phyloP scores from a whole-genome alignment of 805 yeast genomes.

The Metschnikowia kofuensis region DNA sequence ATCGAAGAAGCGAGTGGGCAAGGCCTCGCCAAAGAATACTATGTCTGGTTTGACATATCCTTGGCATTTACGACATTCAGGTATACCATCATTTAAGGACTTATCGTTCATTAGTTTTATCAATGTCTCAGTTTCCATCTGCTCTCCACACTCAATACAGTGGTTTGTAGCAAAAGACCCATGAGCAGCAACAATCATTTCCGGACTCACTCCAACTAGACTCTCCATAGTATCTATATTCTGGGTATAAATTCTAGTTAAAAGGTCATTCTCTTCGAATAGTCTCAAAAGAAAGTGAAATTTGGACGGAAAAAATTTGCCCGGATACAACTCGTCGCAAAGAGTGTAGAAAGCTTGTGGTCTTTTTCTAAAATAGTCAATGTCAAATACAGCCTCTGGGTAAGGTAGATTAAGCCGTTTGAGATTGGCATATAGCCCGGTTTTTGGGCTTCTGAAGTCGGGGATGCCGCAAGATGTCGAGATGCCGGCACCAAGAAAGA shows the following conservation, averaged over 20 bases:
- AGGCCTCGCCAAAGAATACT: constrained; percentile 88
- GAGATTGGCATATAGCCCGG: constrained; percentile 83
- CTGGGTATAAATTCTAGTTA: constrained; percentile 81
- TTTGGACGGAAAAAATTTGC: constrained; percentile 76
- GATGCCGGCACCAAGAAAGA: constrained; percentile 90
- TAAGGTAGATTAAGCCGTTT: constrained; percentile 73
- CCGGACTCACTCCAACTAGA: constrained; percentile 68
- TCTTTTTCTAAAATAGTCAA: constrained; percentile 68
- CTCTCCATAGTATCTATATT: constrained; percentile 92
- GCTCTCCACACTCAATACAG: constrained; percentile 71
- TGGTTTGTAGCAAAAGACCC: constrained; percentile 87
- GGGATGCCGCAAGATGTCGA: constrained; percentile 95
- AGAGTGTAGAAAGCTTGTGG: constrained; percentile 85
- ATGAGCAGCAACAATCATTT: constrained; percentile 82
- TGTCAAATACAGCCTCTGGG: constrained; percentile 95
- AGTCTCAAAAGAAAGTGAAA: constrained; percentile 73
- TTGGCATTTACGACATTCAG: constrained; percentile 59
- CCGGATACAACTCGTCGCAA: constrained; percentile 85
- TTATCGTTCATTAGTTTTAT: constrained; percentile 35
- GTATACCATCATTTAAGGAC: constrained; percentile 36
- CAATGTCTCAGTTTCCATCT: constrained; percentile 48
- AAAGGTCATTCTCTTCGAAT: constrained; percentile 58
- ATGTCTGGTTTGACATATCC: constrained; percentile 91
- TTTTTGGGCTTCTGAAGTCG: constrained; percentile 87
- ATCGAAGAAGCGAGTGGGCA: constrained; percentile 70